Conservation (phyloP, 2,329 filamentous ascomycete species). For the Lojkania enalia region DNA sequence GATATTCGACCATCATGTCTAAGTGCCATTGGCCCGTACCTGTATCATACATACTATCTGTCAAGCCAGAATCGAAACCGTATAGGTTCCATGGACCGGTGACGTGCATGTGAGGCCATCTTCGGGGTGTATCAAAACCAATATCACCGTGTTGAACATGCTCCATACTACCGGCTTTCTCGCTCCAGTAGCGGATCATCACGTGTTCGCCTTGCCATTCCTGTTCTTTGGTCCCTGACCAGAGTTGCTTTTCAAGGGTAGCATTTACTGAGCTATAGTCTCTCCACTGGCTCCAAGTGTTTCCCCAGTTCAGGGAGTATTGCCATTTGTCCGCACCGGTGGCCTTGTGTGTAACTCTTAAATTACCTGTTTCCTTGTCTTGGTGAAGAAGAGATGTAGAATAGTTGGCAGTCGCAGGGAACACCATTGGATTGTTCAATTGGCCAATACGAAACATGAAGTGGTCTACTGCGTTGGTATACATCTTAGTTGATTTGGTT, state of each 20-base stretch:
- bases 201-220: constrained; percentile 65
- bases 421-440: constrained; percentile 62
- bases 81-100: constrained; percentile 67
- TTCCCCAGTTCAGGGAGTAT: constrained; percentile 65
- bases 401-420: constrained; percentile 61
- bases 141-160: constrained; percentile 64
- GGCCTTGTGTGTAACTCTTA: constrained; percentile 61
- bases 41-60: constrained; percentile 56
- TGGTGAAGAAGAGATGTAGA: constrained; percentile 56
- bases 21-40: constrained; percentile 59
- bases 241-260: constrained; percentile 53
- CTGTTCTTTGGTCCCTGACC: constrained; percentile 63
- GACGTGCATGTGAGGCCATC: constrained; percentile 65
- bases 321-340: constrained; percentile 65
- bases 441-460: constrained; percentile 65
- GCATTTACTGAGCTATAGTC: constrained; percentile 58
- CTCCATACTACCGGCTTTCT: constrained; percentile 60
- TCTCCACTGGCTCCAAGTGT: constrained; percentile 62
- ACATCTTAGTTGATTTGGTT: constrained; percentile 44
- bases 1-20: constrained; percentile 67
- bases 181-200: constrained; percentile 65
- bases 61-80: constrained; percentile 64
- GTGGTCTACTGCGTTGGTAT: constrained; percentile 60
- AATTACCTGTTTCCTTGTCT: constrained; percentile 43
- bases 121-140: constrained; percentile 47